A percentile compares a stretch with the other conserved stretches of the same genome.
These are phyloP conservation scores for Flaveria sonorensis DNA, from an alignment of 129 eudicot genomes.

Conservation along the genomic window DNA sequence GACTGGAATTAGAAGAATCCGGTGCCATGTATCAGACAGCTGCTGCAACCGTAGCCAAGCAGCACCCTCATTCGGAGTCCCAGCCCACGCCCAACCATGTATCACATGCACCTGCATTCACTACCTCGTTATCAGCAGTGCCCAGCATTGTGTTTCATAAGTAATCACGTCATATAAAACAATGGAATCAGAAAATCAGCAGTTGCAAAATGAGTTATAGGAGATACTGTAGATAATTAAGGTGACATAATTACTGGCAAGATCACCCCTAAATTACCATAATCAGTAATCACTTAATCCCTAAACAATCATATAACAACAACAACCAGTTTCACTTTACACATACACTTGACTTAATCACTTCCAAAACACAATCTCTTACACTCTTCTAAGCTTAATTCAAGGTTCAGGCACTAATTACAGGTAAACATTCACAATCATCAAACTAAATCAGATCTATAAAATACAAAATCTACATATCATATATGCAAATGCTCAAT, in stretches of 20 bases:
- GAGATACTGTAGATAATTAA: neutral
- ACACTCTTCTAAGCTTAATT: neutral
- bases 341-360: neutral
- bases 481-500: neutral
- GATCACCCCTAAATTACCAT: neutral
- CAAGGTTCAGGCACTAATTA: conserved; percentile 4
- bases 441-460: conserved; percentile 9
- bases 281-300: neutral
- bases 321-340: neutral
- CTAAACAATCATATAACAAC: neutral
- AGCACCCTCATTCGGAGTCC: conserved; percentile 99
- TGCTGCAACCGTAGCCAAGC: conserved; percentile 95
- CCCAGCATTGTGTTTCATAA: neutral
- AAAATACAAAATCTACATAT: neutral
- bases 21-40: conserved; percentile 94
- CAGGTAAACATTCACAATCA: neutral
- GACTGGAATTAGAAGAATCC: conserved; percentile 93
- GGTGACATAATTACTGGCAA: neutral
- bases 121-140: neutral
- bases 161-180: neutral
- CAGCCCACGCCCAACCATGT: conserved; percentile 99
- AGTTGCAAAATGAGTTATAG: neutral
- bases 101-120: conserved; percentile 76
- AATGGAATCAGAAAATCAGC: neutral
- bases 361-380: neutral